A percentile compares a stretch with the other conserved stretches of the same genome.
Conservation (phyloP, 1,284 basidiomycete species). For the Boletus holoroseus region DNA sequence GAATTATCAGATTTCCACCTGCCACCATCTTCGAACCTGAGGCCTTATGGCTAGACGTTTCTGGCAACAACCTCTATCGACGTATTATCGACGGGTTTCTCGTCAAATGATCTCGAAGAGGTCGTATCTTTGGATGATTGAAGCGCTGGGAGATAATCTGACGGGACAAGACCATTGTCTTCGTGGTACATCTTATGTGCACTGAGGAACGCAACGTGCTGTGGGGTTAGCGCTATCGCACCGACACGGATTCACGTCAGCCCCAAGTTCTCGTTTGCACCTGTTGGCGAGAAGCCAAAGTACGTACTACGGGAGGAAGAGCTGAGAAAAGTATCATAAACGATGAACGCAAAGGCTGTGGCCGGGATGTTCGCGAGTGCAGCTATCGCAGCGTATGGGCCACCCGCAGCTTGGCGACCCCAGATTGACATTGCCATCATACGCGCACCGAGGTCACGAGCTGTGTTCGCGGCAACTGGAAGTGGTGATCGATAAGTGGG, state of each 20-base stretch:
- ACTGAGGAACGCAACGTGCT: constrained; percentile 21
- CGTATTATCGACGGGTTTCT: constrained; percentile 4
- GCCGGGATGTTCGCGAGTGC: constrained; percentile 63
- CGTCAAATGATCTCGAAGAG: constrained; percentile 13
- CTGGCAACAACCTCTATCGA: background rate
- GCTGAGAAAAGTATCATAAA: constrained; percentile 51
- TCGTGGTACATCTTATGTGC: constrained; percentile 27
- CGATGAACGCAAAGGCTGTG: constrained; percentile 44
- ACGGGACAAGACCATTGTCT: constrained; percentile 24
- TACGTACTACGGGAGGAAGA: constrained; percentile 30
- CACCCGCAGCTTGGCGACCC: constrained; percentile 50
- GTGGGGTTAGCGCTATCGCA: constrained; percentile 23
- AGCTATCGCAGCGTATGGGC: constrained; percentile 56
- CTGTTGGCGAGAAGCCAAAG: constrained; percentile 1
- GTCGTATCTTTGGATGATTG: background rate
- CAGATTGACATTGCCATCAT: constrained; percentile 54
- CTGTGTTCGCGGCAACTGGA: constrained; percentile 57
- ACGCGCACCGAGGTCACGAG: constrained; percentile 62
- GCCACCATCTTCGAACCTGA: background rate
- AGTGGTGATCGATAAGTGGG: constrained; percentile 1
- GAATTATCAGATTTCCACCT: background rate
- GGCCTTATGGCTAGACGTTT: constrained; percentile 14
- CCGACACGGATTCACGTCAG: constrained; percentile 11
- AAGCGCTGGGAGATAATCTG: constrained; percentile 21
- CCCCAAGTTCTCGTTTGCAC: background rate